Conservation (phyloP, 1,284 basidiomycete species). For the Apiotrichum montevideense region DNA sequence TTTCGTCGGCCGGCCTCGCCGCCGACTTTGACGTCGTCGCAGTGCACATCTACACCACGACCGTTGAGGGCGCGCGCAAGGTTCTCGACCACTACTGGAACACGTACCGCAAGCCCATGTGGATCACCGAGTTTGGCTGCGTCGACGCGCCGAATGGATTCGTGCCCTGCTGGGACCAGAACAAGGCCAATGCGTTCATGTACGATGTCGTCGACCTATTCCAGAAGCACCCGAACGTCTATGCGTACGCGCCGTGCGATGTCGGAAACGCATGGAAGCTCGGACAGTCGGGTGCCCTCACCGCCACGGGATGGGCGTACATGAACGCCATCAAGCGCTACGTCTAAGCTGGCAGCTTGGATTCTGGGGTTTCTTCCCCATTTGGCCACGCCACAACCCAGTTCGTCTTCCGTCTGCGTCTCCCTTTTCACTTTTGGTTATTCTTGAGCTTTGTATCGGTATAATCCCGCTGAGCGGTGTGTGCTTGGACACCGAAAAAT, state of each 20-base stretch:
- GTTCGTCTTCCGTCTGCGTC: too few species aligned
- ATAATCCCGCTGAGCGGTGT: too few species aligned
- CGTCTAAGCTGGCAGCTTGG: too few species aligned
- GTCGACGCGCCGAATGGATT: conserved; percentile 40
- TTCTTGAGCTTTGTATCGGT: too few species aligned
- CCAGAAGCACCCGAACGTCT: conserved; percentile 36
- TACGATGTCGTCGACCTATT: conserved; percentile 42
- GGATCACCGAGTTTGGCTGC: conserved; percentile 46
- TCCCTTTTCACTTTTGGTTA: too few species aligned
- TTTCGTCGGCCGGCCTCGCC: conserved; percentile 22
- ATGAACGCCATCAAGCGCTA: not conserved
- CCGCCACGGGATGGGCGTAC: not conserved
- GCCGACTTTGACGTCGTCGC: conserved; percentile 37
- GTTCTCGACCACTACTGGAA: conserved; percentile 43
- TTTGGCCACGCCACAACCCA: too few species aligned
- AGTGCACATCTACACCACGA: conserved; percentile 47
- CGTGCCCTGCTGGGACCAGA: conserved; percentile 37
- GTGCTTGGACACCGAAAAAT: too few species aligned
- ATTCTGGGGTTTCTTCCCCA: too few species aligned
- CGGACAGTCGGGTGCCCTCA: not conserved
- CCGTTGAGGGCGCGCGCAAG: conserved; percentile 34
- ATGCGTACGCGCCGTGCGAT: conserved; percentile 25
- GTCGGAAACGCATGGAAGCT: not conserved
- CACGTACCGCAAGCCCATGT: conserved; percentile 44
- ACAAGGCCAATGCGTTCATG: conserved; percentile 41